Conservation (phyloP, 2,329 filamentous ascomycete genomes). For the Trichoderma koningii region DNA sequence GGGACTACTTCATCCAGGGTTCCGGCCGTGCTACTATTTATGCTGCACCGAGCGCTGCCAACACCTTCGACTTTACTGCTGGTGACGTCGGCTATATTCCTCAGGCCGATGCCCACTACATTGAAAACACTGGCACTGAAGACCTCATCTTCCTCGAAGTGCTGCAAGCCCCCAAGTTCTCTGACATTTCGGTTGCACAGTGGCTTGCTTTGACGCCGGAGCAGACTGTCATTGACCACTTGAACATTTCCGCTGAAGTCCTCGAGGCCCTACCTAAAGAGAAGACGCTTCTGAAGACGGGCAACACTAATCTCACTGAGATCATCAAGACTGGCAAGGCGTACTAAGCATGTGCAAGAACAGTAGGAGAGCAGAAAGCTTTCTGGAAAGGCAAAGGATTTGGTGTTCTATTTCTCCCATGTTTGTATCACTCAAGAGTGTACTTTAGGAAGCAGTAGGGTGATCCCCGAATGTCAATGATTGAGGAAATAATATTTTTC, state of each 20-base stretch:
- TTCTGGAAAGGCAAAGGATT: neutral
- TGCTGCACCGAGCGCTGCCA: constrained; percentile 50
- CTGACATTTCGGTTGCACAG: constrained; percentile 58
- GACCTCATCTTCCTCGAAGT: constrained; percentile 63
- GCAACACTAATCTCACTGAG: constrained; percentile 43
- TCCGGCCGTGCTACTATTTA: constrained; percentile 59
- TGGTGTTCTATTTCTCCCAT: neutral
- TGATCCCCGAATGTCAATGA: neutral
- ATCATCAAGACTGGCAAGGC: constrained; percentile 30
- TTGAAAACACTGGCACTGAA: constrained; percentile 62
- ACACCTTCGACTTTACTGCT: constrained; percentile 61
- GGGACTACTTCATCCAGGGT: constrained; percentile 61
- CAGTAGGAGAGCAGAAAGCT: neutral
- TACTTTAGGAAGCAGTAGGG: neutral
- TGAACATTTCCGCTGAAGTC: constrained; percentile 45
- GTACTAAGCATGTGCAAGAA: constrained; percentile 13
- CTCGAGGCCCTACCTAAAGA: constrained; percentile 44
- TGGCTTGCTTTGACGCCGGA: constrained; percentile 60
- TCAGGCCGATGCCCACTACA: constrained; percentile 53
- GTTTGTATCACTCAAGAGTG: neutral
- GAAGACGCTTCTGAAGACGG: constrained; percentile 47
- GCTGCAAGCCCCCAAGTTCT: constrained; percentile 53
- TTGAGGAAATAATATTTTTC: neutral
- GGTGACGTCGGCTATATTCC: constrained; percentile 63
- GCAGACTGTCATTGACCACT: constrained; percentile 60